Conservation (phyloP, 2,329 filamentous ascomycete species). For the Verticillium nonalfalfae region DNA sequence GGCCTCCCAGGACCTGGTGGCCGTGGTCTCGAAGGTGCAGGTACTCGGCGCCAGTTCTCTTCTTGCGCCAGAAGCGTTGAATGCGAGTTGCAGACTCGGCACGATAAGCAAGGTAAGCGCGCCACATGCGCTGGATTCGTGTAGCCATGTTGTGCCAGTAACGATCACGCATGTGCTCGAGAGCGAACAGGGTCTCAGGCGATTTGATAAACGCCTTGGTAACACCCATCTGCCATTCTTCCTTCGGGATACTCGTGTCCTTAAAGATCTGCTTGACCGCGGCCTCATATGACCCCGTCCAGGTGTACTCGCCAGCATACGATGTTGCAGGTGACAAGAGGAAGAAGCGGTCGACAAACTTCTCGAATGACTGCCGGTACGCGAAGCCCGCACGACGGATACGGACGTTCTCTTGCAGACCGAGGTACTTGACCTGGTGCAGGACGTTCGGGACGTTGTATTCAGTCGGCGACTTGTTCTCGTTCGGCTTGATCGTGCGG, state of each 20-base stretch:
- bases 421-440: constrained; percentile 98
- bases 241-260: constrained; percentile 88
- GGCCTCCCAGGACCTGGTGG: constrained; percentile 71
- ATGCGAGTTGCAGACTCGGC: constrained; percentile 90
- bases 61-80: constrained; percentile 91
- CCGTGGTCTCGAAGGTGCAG: constrained; percentile 84
- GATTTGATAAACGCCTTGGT: constrained; percentile 98
- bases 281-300: constrained; percentile 81
- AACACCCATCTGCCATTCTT: constrained; percentile 96
- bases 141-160: constrained; percentile 99
- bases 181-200: constrained; percentile 89
- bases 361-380: constrained; percentile 94
- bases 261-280: constrained; percentile 90
- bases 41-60: constrained; percentile 84
- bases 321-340: constrained; percentile 89
- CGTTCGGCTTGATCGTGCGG: constrained; percentile 97
- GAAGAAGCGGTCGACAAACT: constrained; percentile 97
- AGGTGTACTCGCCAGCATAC: constrained; percentile 95
- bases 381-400: constrained; percentile 95
- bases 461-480: constrained; percentile 93
- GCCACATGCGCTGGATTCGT: constrained; percentile 93
- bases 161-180: constrained; percentile 94
- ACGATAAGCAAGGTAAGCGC: constrained; percentile 89
- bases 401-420: constrained; percentile 97
- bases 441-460: constrained; percentile 90